A percentile compares a stretch with the other conserved stretches of the same genome.
phyloP scores from a whole-genome alignment of 208 protist species.

The Acanthamoeba culbertsoni region DNA sequence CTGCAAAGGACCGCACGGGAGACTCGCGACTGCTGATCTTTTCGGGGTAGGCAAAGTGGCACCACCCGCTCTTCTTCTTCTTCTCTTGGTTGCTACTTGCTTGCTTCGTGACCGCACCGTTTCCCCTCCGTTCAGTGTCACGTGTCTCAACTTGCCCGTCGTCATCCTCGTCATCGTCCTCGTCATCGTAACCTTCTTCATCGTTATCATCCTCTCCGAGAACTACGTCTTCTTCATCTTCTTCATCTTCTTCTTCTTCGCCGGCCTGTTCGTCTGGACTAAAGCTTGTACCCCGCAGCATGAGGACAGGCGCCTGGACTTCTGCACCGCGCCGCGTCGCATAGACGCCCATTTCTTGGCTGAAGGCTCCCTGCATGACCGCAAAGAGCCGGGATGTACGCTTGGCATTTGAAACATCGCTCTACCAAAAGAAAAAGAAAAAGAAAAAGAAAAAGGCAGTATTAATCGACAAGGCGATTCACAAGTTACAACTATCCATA shows the following conservation, averaged over 20 bases:
- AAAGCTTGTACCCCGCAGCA: neutral
- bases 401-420: neutral
- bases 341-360: neutral
- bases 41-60: slow-evolving; percentile 3
- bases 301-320: neutral
- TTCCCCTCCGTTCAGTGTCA: neutral
- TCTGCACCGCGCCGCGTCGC: neutral
- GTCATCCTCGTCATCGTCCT: neutral
- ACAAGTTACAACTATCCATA: no score
- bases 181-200: neutral
- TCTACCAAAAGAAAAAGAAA: neutral
- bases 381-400: neutral
- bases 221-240: neutral
- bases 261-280: neutral
- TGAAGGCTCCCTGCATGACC: neutral
- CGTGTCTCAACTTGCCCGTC: neutral
- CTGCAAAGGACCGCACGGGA: neutral
- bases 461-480: no score
- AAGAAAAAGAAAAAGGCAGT: no score
- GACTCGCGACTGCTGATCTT: neutral
- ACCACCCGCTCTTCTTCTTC: no score
- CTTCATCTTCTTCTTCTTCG: neutral
- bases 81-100: no score
- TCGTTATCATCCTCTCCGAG: neutral
- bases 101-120: neutral